Conservation (phyloP, 805 yeast genomes). For the Tetrapisispora fleetii region DNA sequence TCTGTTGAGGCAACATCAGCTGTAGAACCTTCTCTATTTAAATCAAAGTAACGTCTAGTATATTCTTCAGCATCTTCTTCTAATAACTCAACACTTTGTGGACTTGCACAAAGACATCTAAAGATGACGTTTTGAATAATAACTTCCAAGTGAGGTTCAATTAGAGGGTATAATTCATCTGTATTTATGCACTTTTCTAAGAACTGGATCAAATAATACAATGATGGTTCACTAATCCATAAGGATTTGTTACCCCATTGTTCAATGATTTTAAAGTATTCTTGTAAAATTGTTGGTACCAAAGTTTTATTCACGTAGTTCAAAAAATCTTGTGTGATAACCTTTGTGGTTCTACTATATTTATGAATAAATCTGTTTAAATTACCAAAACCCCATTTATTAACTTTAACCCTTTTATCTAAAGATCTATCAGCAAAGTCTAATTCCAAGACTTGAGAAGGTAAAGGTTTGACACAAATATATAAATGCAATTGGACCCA, state of each 20-base stretch:
- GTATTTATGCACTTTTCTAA: constrained; percentile 49
- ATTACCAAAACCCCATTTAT: constrained; percentile 85
- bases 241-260: constrained; percentile 30
- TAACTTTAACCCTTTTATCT: constrained; percentile 53
- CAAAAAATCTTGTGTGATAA: constrained; percentile 41
- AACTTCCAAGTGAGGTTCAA: constrained; percentile 56
- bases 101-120: constrained; percentile 65
- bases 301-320: constrained; percentile 43
- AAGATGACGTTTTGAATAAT: constrained; percentile 60
- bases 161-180: constrained; percentile 48
- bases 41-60: constrained; percentile 60
- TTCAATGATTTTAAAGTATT: constrained; percentile 42
- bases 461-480: constrained; percentile 46
- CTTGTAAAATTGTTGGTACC: constrained; percentile 61
- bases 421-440: constrained; percentile 40
- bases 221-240: constrained; percentile 60
- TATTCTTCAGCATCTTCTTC: constrained; percentile 80
- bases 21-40: constrained; percentile 50
- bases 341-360: constrained; percentile 41
- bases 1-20: constrained; percentile 78
- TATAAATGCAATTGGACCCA: constrained; percentile 65
- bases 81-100: constrained; percentile 56
- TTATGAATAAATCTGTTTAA: constrained; percentile 58
- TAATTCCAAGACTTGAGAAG: constrained; percentile 39
- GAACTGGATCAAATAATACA: constrained; percentile 59